A percentile compares a stretch with the other conserved stretches of the same genome.
Evolutionary conservation across 2,329 filamentous ascomycete species (phyloP).

Genomic region (Fusarium brevicatenulatum): DNA sequence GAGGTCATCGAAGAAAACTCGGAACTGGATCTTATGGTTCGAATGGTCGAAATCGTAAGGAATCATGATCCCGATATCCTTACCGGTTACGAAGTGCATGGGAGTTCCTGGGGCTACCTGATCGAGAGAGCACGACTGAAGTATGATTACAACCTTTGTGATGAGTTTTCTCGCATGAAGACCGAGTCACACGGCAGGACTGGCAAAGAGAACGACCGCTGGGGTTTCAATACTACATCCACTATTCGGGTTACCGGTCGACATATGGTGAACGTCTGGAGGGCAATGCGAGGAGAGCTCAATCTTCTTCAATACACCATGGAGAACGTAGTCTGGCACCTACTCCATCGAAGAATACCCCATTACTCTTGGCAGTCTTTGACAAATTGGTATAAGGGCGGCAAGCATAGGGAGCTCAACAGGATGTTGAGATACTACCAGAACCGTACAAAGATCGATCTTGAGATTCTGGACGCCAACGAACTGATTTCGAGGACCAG

Average conservation of each 20-base stretch:
- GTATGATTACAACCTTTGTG: conserved; percentile 90
- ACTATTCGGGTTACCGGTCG: conserved; percentile 92
- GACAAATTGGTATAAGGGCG: conserved; percentile 82
- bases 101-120: conserved; percentile 93
- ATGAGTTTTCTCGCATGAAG: conserved; percentile 91
- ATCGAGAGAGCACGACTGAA: conserved; percentile 88
- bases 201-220: conserved; percentile 86
- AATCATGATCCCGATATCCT: conserved; percentile 89
- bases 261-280: conserved; percentile 97
- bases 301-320: conserved; percentile 94
- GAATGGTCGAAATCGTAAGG: conserved; percentile 88
- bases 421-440: conserved; percentile 84
- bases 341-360: conserved; percentile 87
- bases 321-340: conserved; percentile 93
- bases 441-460: conserved; percentile 78
- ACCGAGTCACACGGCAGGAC: conserved; percentile 83
- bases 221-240: conserved; percentile 94
- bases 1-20: conserved; percentile 79
- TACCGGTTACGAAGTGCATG: conserved; percentile 94
- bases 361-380: conserved; percentile 84
- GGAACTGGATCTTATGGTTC: conserved; percentile 85
- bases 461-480: conserved; percentile 92
- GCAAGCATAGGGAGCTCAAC: conserved; percentile 72
- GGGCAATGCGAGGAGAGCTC: conserved; percentile 92
- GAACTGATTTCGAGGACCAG: conserved; percentile 89